These are phyloP conservation scores for Cryptosporidium sp. DNA, from an alignment of 169 alveolate genomes.

Conservation along the genomic window DNA sequence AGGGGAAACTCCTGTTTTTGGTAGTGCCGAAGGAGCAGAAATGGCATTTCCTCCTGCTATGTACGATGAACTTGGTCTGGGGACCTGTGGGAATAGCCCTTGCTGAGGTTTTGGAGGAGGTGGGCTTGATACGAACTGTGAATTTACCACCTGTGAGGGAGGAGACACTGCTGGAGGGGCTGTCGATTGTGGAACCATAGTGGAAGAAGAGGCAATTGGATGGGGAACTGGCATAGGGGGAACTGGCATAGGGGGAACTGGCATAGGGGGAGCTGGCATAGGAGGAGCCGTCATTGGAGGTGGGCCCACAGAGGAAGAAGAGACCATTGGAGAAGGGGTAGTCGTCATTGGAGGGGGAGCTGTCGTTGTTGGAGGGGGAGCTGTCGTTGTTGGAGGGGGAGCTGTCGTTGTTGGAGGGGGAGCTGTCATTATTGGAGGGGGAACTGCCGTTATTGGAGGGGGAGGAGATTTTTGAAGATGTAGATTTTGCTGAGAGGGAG, in stretches of 20 bases:
- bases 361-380: background rate
- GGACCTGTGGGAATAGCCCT: conserved; percentile 12
- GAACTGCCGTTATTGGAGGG: background rate
- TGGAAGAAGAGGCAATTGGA: background rate
- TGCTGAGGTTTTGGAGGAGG: background rate
- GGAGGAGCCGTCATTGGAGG: background rate
- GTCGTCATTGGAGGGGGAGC: background rate
- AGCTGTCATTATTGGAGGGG: background rate
- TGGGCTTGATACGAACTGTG: background rate
- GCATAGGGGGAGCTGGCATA: background rate
- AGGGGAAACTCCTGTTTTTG: background rate
- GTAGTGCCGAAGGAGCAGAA: background rate
- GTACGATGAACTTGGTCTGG: conserved; percentile 12
- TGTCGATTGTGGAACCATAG: background rate
- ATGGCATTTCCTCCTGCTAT: background rate
- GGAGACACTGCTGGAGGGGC: background rate
- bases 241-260: background rate
- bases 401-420: background rate
- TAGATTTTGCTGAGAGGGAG: background rate
- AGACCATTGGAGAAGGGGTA: background rate
- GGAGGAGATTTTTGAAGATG: background rate
- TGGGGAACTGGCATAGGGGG: background rate
- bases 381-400: background rate
- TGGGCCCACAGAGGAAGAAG: background rate
- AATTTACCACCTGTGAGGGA: background rate